phyloP scores from a whole-genome alignment of 345 rosid genomes.

The Rubroshorea leprosula region DNA sequence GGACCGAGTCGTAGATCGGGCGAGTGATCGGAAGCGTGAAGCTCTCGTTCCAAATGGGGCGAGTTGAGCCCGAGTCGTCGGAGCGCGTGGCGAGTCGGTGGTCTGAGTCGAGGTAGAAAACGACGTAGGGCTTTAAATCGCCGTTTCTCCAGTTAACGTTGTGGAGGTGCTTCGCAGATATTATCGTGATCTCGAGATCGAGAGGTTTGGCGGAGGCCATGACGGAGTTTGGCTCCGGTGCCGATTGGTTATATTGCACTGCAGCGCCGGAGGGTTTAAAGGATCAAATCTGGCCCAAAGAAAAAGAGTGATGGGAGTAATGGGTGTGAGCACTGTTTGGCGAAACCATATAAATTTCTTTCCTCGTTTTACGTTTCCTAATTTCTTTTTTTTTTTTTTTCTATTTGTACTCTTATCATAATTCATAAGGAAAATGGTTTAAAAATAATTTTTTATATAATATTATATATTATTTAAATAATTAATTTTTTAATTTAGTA shows the following conservation, averaged over 20 bases:
- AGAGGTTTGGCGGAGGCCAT: constrained; percentile 36
- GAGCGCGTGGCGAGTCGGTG: constrained; percentile 43
- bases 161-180: constrained; percentile 54
- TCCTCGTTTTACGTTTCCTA: no score
- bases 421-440: no score
- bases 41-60: constrained; percentile 56
- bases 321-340: no score
- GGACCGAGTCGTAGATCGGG: constrained; percentile 40
- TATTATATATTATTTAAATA: no score
- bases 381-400: no score
- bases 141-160: constrained; percentile 72
- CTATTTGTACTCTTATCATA: no score
- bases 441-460: no score
- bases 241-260: no score
- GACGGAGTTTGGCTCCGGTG: constrained; percentile 20
- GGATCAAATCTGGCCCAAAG: no score
- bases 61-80: constrained; percentile 37
- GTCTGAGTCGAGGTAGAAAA: constrained; percentile 41
- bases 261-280: constrained; percentile 18
- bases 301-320: no score
- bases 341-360: no score
- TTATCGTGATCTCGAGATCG: constrained; percentile 36
- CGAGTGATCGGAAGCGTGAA: constrained; percentile 39
- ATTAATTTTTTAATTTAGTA: no score
- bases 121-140: constrained; percentile 46